Percentiles rank a stretch among this genome's conserved stretches.
Conservation (phyloP, 2,329 filamentous ascomycete genomes). For the Lasiodiplodia citricola region DNA sequence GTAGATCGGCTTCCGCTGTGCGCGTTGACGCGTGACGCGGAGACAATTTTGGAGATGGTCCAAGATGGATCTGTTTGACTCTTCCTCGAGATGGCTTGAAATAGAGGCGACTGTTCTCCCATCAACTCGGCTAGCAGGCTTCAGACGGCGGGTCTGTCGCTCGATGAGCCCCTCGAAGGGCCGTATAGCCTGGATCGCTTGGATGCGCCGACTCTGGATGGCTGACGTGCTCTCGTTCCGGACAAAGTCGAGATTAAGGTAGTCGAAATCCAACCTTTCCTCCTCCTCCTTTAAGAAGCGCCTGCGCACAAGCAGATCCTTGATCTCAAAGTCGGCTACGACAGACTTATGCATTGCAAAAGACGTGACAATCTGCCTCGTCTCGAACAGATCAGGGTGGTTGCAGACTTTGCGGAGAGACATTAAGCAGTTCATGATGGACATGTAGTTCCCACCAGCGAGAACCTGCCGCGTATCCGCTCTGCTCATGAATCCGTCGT, state of each 20-base stretch:
- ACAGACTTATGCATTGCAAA: slow-evolving; percentile 88
- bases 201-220: slow-evolving; percentile 52
- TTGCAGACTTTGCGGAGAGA: slow-evolving; percentile 98
- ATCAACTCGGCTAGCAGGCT: slow-evolving; percentile 61
- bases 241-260: slow-evolving; percentile 79
- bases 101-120: slow-evolving; percentile 72
- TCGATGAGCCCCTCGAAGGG: slow-evolving; percentile 74
- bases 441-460: slow-evolving; percentile 91
- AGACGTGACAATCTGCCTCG: slow-evolving; percentile 93
- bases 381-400: slow-evolving; percentile 95
- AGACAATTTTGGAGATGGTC: slow-evolving; percentile 81
- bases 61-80: slow-evolving; percentile 46
- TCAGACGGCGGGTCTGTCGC: slow-evolving; percentile 66
- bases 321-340: slow-evolving; percentile 73
- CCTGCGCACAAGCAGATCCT: slow-evolving; percentile 71
- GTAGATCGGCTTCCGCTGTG: slow-evolving; percentile 81
- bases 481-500: slow-evolving; percentile 93
- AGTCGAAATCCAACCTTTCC: slow-evolving; percentile 71
- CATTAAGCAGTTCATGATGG: slow-evolving; percentile 98
- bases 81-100: slow-evolving; percentile 72
- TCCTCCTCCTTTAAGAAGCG: slow-evolving; percentile 69
- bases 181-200: slow-evolving; percentile 66
- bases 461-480: slow-evolving; percentile 88
- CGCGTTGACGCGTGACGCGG: slow-evolving; percentile 79
- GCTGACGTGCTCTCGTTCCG: slow-evolving; percentile 67